Percentiles rank a stretch among this genome's conserved stretches.
Evolutionary conservation across 2,329 filamentous ascomycete species (phyloP).

Genomic region (Arthrocladium fulminans): DNA sequence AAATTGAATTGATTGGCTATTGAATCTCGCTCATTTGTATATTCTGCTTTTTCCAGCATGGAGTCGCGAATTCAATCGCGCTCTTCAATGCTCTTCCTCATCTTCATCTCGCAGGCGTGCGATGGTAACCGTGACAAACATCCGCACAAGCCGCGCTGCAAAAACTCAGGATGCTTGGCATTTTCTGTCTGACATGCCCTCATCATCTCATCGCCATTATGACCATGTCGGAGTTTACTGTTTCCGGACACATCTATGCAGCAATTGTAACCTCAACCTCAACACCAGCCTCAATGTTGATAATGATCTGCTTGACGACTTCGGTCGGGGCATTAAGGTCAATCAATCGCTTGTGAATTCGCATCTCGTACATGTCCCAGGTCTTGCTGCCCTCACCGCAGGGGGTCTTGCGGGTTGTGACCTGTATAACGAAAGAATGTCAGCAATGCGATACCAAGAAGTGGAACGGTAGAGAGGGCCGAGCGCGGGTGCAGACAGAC

Average conservation of each 20-base stretch:
- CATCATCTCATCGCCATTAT: too few relatives aligned
- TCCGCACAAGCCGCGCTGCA: not conserved
- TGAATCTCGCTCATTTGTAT: not conserved
- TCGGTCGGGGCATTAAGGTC: constrained; percentile 96
- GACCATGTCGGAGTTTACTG: not conserved
- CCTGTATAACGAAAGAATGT: constrained; percentile 24
- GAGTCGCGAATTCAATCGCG: not conserved
- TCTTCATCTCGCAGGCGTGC: not conserved
- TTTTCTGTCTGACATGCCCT: not conserved
- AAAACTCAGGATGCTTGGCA: not conserved
- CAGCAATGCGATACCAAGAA: too few relatives aligned
- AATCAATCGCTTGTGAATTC: constrained; percentile 97
- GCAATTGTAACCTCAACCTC: constrained; percentile 47
- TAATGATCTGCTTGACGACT: constrained; percentile 48
- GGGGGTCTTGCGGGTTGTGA: constrained; percentile 97
- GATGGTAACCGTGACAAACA: too few relatives aligned
- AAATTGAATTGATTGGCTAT: not conserved
- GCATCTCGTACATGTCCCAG: constrained; percentile 98
- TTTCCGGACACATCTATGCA: constrained; percentile 31
- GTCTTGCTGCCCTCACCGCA: constrained; percentile 99
- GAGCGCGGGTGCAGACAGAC: too few relatives aligned
- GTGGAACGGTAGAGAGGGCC: too few relatives aligned
- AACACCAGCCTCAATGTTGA: constrained; percentile 47
- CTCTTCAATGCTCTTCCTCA: not conserved
- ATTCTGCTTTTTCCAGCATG: not conserved